A percentile compares a stretch with the other conserved stretches of the same genome.
Conservation (phyloP, 495 filamentous ascomycete species). For the Lepidopterella palustris region DNA sequence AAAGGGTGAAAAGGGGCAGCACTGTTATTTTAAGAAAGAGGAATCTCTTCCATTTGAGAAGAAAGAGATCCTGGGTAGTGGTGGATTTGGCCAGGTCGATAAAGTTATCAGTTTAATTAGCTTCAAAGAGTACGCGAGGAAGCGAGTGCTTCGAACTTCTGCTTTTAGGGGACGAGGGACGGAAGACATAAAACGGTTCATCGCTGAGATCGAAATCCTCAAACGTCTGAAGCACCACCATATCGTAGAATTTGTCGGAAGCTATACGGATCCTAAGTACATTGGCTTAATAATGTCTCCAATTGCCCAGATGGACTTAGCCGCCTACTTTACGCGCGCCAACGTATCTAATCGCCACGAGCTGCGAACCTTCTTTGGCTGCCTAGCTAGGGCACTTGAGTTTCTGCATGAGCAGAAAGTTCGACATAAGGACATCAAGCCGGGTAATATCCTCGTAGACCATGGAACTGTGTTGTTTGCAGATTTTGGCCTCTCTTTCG, state of each 20-base stretch:
- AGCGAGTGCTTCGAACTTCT: constrained; percentile 13
- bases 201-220: constrained; percentile 22
- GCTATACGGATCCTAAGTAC: constrained; percentile 35
- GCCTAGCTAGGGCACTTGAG: constrained; percentile 34
- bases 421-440: constrained; percentile 43
- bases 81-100: constrained; percentile 23
- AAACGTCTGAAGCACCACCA: constrained; percentile 22
- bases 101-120: constrained; percentile 18
- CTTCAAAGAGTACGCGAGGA: constrained; percentile 21
- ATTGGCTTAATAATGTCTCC: constrained; percentile 35
- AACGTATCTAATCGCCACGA: not conserved
- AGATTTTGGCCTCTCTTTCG: constrained; percentile 40
- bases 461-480: constrained; percentile 33
- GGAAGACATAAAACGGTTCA: constrained; percentile 7
- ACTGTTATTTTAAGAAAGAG: constrained; percentile 10
- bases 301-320: constrained; percentile 33
- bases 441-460: constrained; percentile 41
- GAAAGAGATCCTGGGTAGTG: constrained; percentile 13
- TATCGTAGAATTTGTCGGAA: constrained; percentile 27
- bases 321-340: constrained; percentile 3
- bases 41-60: constrained; percentile 16
- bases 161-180: constrained; percentile 6
- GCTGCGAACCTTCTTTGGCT: constrained; percentile 37
- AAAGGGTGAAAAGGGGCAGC: constrained; percentile 12
- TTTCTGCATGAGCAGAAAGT: constrained; percentile 38